Evolutionary conservation across 225 moss, liverwort and hornwort genomes (phyloP), one percentile per base, ranked within the genome.

Genomic region (Marchantia paleacea): DNA sequence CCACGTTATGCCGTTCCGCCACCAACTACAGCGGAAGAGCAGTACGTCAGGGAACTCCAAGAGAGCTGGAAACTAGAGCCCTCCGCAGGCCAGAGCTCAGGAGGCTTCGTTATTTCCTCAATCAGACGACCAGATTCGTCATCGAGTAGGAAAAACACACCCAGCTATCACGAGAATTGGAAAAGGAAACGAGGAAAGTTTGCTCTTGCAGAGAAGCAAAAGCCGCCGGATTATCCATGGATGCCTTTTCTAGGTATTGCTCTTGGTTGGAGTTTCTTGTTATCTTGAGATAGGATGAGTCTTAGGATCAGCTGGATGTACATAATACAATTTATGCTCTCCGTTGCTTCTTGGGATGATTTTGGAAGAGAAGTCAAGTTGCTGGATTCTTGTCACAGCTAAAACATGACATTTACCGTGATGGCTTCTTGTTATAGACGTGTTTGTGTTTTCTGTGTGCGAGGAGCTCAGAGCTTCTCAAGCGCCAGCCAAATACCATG

Each of bases 401-500:
- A 39, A 2, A 39, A 39, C 2, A 2, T 39, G 39, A 2, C 39
- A 39, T 39, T 39, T 39, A 39, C 39, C 39, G 39, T 39, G 39
- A 39, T 39, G 39, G 39, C 39, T 39, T 39, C 39, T 2, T 39
- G 3, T 76, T 7, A n/a, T 76, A 8, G 29, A 28, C 39, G 39
- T 58, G 8, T 48, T 39, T 66, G 69, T 54, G 31, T 24, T 29
- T 72, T 55, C 53, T 63, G 16, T 12, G 78, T 84, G 80, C 72
- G 80, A 77, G 80, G 69, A 64, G 66, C 64, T 76, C 86, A 97
- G 96, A 91, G 10, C 82, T 89, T 48, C 83, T 97, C 8, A 97
- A 92, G 82, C 76, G 53, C 29, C 81, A 97, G n/a, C 90, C 94
- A 50, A 70, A 83, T 65, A 90, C 76, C 7, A 82, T 82, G 15